Evolutionary conservation across 208 protist species (phyloP), one percentile per base, ranked within the genome.

Genomic region (Cochliopodium minus): DNA sequence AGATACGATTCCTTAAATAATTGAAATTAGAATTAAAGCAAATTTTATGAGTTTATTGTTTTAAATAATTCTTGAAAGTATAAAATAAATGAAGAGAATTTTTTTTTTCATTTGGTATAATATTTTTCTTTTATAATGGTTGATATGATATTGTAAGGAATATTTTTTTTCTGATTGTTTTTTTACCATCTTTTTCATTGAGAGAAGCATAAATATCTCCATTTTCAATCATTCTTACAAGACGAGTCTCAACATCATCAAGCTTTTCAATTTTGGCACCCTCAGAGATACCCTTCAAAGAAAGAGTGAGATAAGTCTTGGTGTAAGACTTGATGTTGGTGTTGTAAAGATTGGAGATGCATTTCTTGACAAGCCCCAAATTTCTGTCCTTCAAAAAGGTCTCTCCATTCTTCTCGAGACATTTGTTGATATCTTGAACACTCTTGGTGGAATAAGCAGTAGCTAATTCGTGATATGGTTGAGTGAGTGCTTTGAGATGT

Each of bases 291-390:
- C 74, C 61, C 33, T 13, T 30, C 15, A 80, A 64, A 2, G 67
- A 74, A 1, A 80, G 46, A 5, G 74, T 80, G n/a, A 77, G 38
- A 54, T 61, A 80, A 26, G 74, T 80, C 46, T 71, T 52, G 32
- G 74, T 80, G 1, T 68, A 47, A 20, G 55, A 59, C 59, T 76
- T 58, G 56, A 80, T 78, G 38, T 68, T 72, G 43, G 65, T 50
- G 30, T 51, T 60, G 49, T 62, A 42, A 3, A 71, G 59, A 11
- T 60, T 52, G 36, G 51, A 59, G 2, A 80, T 62, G 17, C 55
- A 46, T 25, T 74, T 50, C 59, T 78, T 78, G 10, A 74, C 57
- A 2, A 80, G 47, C 45, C 74, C 72, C 26, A 65, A 57, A 49
- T 77, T 80, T 4, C 62, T 69, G 45, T 80, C 74, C 26, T 64